Evolutionary conservation across 805 yeast genomes (phyloP), one percentile per base, ranked within the genome.

Genomic region (Candida sakaeoensis): DNA sequence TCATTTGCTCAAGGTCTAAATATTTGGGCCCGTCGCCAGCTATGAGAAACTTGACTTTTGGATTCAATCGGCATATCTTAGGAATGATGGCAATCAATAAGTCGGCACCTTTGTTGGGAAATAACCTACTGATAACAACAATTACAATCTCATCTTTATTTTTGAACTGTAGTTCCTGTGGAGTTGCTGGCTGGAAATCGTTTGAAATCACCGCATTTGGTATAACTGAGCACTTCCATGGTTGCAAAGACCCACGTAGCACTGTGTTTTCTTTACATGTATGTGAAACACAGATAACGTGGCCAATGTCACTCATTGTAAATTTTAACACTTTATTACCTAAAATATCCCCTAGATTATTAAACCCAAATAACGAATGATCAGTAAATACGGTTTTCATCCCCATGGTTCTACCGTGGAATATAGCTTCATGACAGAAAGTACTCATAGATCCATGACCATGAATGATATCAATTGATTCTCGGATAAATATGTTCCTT

Each of bases 11-110:
- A 39, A 93, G 68, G 52, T 93, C 98, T 8, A 93, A 77, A 50
- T 85, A 89, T 52, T 87, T 86, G 1, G 99, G 99, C 0, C 99
- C 99, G 60, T 88, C 95, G 9, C 99, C 99, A 3, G 97, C 99
- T 33, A 93, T 79, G 2, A 91, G 60, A 49, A 93, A 90, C 37
- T 79, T 77, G 1, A 90, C 90, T 13, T 77, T 74, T 1, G 76
- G 71, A 40, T 80, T 75, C 12, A 64, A 58, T 5, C 65, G 53
- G 55, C 99, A 93, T 3, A 93, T 80, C 29, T 80, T 66, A 0
- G 99, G 99, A 16, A 93, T 84, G 10, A 88, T 74, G 0, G 87
- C 93, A 2, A 85, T 80, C 15, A 93, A 63, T 15, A 93, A 67
- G 54, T 90, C 99, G 0, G 95, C 93, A 25, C 99, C 99, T 57